Base-by-base conservation (phyloP, 441 rosid species). In the Mallotus japonicus region DNA sequence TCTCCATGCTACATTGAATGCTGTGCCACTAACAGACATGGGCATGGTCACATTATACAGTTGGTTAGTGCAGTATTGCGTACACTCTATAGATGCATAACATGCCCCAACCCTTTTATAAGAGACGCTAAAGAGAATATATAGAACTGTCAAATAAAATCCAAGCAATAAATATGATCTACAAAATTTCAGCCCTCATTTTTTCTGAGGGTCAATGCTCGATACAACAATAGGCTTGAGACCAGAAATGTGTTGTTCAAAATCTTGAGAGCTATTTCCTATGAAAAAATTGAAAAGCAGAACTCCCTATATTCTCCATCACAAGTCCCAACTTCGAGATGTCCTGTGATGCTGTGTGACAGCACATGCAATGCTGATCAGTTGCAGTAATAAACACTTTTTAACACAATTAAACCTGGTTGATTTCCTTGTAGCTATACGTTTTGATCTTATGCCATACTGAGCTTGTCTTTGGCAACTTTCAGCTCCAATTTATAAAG, bases 181-280 rank as follows among this genome's bases (percentile, higher is more conserved):
- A 50, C 10, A 65, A 77, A 75, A 72, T 68, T 68, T 65, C 70
- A 69, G 42, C 65, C 46, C 74, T 32, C 77, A 13, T 9, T 15
- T 64, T 40, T 54, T 24, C 53, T 5, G 53, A 61, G 68, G 75
- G 32, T 9, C 51, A 50, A 19, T 13, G 19, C 37, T 62, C 40
- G 37, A 51, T 71, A 61, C 73, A 49, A 49, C 47, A 42, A 5
- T 12, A 46, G 5, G 40, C 0, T 15, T 28, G 1, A 51, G 14
- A 7, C 54, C 14, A 15, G 5, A 8, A 64, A 64, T 16, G 16
- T 44, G n/a, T 13, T 12, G 34, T 20, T 17, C 12, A 2, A 1
- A 3, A 12, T 40, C 8, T 8, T 8, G 60, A 13, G 24, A 10
- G 40, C n/a, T 46, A 64, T 17, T 66, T 24, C 8, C 3, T 9